phyloP scores from a whole-genome alignment of 371 early-diverging fungal species.

The Chytridium lagenaria region DNA sequence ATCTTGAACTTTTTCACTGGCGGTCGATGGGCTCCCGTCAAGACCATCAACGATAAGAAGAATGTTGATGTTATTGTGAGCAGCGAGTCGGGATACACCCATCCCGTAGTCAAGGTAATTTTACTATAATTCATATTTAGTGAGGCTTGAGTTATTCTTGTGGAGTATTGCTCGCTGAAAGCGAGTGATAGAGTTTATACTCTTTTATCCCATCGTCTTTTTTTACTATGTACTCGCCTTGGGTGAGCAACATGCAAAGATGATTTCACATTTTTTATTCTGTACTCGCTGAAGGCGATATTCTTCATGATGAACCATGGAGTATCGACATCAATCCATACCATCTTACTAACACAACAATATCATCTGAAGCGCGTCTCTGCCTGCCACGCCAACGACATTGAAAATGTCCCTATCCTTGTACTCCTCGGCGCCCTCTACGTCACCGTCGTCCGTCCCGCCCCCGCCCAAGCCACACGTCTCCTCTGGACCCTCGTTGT shows the following conservation, averaged over 20 bases:
- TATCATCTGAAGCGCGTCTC: constrained; percentile 17
- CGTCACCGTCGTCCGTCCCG: constrained; percentile 16
- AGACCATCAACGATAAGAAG: constrained; percentile 17
- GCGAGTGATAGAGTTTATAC: no score
- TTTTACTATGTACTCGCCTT: no score
- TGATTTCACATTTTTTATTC: no score
- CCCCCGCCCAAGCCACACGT: background rate
- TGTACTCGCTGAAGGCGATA: no score
- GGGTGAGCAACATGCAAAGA: no score
- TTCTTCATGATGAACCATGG: no score
- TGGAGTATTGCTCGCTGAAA: no score
- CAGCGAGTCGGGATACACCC: background rate
- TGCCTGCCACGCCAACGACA: constrained; percentile 18
- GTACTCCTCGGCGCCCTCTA: constrained; percentile 18
- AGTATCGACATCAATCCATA: no score
- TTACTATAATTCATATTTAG: no score
- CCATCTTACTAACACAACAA: no score
- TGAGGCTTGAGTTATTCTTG: no score
- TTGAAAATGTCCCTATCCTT: constrained; percentile 8
- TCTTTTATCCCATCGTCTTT: no score
- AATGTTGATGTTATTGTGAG: constrained; percentile 2
- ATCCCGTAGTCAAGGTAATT: constrained; percentile 18
- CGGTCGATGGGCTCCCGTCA: constrained; percentile 23
- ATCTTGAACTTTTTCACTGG: constrained; percentile 16
- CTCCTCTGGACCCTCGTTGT: constrained; percentile 17